Base-by-base conservation (phyloP, 495 filamentous ascomycete genomes). In the Amniculicola lignicola region DNA sequence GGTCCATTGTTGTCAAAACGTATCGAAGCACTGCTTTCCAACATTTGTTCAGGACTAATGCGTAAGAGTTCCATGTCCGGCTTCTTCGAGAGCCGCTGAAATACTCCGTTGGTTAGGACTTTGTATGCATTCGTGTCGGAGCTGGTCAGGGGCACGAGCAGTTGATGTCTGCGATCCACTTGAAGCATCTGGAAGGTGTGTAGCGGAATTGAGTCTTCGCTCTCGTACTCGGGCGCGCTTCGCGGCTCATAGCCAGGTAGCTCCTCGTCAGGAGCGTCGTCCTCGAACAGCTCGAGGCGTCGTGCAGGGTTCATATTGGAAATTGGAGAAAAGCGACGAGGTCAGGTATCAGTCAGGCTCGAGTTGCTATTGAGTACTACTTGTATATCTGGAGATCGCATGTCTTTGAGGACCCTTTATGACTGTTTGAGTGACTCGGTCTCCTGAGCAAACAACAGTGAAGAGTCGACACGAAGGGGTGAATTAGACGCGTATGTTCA, bases 41-140 rank as follows among this genome's bases (percentile, higher is more conserved):
- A 16, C 18, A 6, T 10, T 21, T 31, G 5, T 11, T 14, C 33
- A 14, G 11, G n/a, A 1, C 37, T 27, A 4, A 33, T 22, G n/a
- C 42, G 33, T 12, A 44, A 2, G 11, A 64, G 5, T 18, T 59
- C 40, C 24, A 64, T 56, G 4, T 64, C 61, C 10, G 61, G 28
- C 28, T 60, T 64, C 46, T 60, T 59, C 3, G 61, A 64, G 35
- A 64, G 52, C 5, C 59, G 27, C n/a, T 47, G 42, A 10, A 42
- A 31, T 12, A 28, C 14, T 9, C 37, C 37, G 9, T 45, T 36
- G 6, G 27, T 31, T 14, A 43, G 6, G 12, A 64, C 38, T 24
- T 60, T 55, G 47, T 64, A 60, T 2, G 45, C 46, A 9, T 37
- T 21, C 14, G 25, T 18, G 6, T 31, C 14, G 14, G 45, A 16